phyloP scores from a whole-genome alignment of 441 rosid species.

The Brassica balearica region DNA sequence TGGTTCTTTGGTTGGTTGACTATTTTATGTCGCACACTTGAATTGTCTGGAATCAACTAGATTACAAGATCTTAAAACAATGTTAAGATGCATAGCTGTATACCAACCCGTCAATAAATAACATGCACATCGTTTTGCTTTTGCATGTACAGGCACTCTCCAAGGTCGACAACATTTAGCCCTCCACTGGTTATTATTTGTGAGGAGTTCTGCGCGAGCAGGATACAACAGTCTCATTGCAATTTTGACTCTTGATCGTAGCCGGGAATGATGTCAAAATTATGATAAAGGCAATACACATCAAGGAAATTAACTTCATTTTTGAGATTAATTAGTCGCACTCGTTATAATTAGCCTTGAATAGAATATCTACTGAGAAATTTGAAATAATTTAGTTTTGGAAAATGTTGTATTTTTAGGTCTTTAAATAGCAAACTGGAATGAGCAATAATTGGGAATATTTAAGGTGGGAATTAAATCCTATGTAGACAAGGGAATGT shows the following conservation, averaged over 20 bases:
- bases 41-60: no score
- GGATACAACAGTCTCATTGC: background rate
- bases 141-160: no score
- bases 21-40: no score
- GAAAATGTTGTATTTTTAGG: background rate
- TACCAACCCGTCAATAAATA: no score
- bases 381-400: background rate
- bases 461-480: background rate
- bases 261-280: background rate
- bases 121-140: no score
- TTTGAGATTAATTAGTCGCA: background rate
- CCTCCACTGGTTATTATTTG: no score
- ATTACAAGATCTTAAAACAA: no score
- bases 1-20: no score
- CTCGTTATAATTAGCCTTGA: background rate
- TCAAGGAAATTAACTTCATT: background rate
- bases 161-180: no score
- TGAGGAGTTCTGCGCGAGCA: background rate
- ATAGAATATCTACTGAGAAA: background rate
- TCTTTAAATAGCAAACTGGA: background rate
- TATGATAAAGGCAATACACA: background rate
- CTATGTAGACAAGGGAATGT: background rate
- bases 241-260: conserved; percentile 1
- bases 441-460: background rate
- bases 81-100: no score